phyloP scores from a whole-genome alignment of 139 green algal species.

The Pseudopediastrum boryanum region DNA sequence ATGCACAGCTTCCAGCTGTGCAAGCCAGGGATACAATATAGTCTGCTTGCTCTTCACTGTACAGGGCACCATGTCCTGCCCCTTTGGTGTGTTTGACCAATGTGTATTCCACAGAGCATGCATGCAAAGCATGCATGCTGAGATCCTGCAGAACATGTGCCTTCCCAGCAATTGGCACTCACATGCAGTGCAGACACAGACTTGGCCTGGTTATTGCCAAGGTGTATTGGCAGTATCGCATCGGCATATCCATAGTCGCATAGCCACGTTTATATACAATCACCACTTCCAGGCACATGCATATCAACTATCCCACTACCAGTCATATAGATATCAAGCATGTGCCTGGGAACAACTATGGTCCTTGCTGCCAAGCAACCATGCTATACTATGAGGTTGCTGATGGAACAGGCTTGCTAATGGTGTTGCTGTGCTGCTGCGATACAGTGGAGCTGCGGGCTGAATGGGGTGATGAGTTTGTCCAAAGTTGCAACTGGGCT shows the following conservation, averaged over 20 bases:
- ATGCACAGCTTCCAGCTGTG: neutral
- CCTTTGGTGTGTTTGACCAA: neutral
- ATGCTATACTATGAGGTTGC: neutral
- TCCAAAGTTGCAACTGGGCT: conserved; percentile 35
- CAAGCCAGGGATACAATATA: neutral
- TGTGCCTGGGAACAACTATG: neutral
- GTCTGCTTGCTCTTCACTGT: neutral
- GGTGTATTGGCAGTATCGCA: no score
- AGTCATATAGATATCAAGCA: neutral
- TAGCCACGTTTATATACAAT: no score
- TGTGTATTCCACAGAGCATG: neutral
- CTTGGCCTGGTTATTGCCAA: no score
- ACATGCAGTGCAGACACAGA: no score
- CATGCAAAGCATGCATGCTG: no score
- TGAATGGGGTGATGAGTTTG: conserved; percentile 33
- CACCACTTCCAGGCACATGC: neutral
- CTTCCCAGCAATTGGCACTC: no score
- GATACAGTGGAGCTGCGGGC: conserved; percentile 1
- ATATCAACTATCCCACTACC: neutral
- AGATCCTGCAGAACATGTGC: no score
- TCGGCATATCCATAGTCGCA: no score
- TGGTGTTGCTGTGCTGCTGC: neutral
- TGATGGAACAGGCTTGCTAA: neutral
- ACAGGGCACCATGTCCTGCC: neutral
- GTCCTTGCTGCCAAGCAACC: neutral